phyloP scores from a whole-genome alignment of 129 eudicot genomes.

The Centaurea solstitialis region DNA sequence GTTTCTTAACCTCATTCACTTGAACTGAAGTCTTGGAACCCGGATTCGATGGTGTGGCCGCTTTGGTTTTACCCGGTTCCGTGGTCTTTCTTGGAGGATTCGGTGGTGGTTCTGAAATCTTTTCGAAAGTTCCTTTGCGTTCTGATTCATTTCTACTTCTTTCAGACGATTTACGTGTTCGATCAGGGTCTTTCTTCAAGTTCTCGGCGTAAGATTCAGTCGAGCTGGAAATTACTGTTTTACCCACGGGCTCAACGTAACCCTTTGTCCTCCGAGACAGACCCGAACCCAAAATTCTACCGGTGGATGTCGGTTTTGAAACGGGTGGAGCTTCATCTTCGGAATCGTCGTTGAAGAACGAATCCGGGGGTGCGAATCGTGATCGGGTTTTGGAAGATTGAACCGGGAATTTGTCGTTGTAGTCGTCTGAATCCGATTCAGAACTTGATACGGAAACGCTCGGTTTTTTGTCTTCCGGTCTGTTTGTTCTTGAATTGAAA shows the following conservation, averaged over 20 bases:
- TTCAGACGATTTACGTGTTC: conserved; percentile 11
- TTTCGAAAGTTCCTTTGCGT: conserved; percentile 8
- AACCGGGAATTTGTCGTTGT: conserved; percentile 32
- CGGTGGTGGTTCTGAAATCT: conserved; percentile 23
- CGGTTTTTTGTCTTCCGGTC: conserved; percentile 20
- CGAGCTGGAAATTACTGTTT: conserved; percentile 5
- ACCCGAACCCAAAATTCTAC: conserved; percentile 40
- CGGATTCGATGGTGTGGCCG: conserved; percentile 16
- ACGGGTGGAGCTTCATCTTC: conserved; percentile 40
- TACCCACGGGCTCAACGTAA: conserved; percentile 24
- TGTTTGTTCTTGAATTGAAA: conserved; percentile 16
- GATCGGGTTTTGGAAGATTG: conserved; percentile 25
- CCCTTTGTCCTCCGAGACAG: conserved; percentile 68
- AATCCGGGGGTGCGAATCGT: conserved; percentile 40
- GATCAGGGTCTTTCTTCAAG: neutral
- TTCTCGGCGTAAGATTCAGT: neutral
- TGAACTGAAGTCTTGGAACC: conserved; percentile 25
- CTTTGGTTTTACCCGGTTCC: conserved; percentile 25
- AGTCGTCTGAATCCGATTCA: conserved; percentile 50
- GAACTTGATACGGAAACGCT: conserved; percentile 21
- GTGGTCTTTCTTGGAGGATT: conserved; percentile 23
- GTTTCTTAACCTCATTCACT: conserved; percentile 43
- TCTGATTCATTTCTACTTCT: conserved; percentile 29
- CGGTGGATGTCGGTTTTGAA: conserved; percentile 24
- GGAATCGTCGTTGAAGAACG: conserved; percentile 49